phyloP scores from a whole-genome alignment of 495 filamentous ascomycete species.

The Terfezia boudieri region DNA sequence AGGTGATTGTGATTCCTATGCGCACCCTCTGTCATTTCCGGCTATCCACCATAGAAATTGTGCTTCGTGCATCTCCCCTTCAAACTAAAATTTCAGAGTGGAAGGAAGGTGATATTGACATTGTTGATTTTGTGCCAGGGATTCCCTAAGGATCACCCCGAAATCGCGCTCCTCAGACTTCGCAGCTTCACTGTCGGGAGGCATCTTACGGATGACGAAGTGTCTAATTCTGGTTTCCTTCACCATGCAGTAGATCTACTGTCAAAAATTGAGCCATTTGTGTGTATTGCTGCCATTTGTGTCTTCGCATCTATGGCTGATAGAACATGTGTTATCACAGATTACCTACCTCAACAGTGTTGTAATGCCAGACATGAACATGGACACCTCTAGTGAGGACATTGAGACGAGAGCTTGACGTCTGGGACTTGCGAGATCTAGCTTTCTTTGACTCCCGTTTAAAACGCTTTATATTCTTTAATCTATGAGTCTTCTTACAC shows the following conservation, averaged over 20 bases:
- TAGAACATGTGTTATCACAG: conserved; percentile 20
- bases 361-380: conserved; percentile 31
- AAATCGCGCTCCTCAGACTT: conserved; percentile 15
- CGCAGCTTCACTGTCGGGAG: conserved; percentile 14
- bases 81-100: too few relatives aligned
- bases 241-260: conserved; percentile 27
- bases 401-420: neutral
- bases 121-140: neutral
- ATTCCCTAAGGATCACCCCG: conserved; percentile 10
- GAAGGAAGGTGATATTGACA: too few relatives aligned
- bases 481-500: too few relatives aligned
- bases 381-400: conserved; percentile 11
- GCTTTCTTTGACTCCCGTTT: too few relatives aligned
- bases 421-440: too few relatives aligned
- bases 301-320: neutral
- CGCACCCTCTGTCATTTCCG: too few relatives aligned
- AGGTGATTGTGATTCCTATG: conserved; percentile 2
- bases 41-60: too few relatives aligned
- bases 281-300: conserved; percentile 21
- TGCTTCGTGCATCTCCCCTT: too few relatives aligned
- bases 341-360: conserved; percentile 38
- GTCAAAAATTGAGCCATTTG: conserved; percentile 33
- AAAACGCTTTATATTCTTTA: too few relatives aligned
- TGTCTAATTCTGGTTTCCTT: conserved; percentile 25
- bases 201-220: conserved; percentile 19